Percentiles rank a stretch among this genome's conserved stretches.
Evolutionary conservation across 2,329 filamentous ascomycete genomes (phyloP).

Genomic region (Calonectria pseudoreteaudii): DNA sequence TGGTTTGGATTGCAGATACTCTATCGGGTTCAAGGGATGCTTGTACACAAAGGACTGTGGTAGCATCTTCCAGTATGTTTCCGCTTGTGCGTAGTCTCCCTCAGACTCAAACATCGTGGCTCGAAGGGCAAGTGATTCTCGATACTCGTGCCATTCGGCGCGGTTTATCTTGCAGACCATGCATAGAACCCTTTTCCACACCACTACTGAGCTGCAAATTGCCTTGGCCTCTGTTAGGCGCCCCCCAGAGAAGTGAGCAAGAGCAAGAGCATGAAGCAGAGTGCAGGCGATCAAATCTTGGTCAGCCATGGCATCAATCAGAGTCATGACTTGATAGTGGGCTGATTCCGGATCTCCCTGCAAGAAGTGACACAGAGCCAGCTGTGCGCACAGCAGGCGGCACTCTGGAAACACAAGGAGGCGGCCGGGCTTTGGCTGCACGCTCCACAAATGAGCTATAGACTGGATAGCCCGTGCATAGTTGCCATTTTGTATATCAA

Average conservation of each 20-base stretch:
- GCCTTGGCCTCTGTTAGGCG: constrained; percentile 38
- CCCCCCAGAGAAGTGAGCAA: constrained; percentile 33
- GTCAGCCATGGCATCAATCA: not conserved
- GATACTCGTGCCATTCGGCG: constrained; percentile 27
- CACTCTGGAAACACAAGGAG: not conserved
- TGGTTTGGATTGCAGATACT: constrained; percentile 15
- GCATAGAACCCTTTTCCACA: constrained; percentile 37
- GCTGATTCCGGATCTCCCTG: constrained; percentile 24
- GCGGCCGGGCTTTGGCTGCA: not conserved
- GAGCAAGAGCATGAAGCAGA: constrained; percentile 11
- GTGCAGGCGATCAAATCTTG: constrained; percentile 2
- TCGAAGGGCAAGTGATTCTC: constrained; percentile 37
- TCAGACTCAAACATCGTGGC: constrained; percentile 39
- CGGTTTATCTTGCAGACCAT: constrained; percentile 29
- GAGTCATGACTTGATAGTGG: not conserved
- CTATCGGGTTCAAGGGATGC: not conserved
- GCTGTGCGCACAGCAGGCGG: not conserved
- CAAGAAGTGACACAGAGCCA: constrained; percentile 26
- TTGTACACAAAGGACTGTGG: constrained; percentile 9
- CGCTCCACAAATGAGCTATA: not conserved
- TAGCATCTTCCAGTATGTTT: constrained; percentile 36
- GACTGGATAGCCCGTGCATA: not conserved
- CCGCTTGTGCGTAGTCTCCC: constrained; percentile 39
- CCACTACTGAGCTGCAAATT: constrained; percentile 35
- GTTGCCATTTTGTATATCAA: not conserved